A percentile compares a stretch with the other conserved stretches of the same genome.
Evolutionary conservation across 768 basidiomycete species (phyloP).

Genomic region (Floccularia luteovirens): DNA sequence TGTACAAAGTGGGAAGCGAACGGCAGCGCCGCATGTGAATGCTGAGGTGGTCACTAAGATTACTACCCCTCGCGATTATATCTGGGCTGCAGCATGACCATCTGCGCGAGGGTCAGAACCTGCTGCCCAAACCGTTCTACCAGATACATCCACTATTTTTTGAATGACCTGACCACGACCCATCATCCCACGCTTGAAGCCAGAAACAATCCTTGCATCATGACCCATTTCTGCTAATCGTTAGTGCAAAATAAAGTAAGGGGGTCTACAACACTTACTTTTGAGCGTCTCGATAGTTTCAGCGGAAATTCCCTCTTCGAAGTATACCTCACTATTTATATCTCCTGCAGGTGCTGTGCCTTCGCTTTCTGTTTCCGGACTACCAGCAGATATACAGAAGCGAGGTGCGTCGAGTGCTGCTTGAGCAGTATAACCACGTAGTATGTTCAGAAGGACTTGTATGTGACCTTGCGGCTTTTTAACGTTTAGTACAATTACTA

Average conservation of each 20-base stretch:
- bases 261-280: conserved; percentile 32
- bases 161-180: conserved; percentile 92
- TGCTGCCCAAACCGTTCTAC: conserved; percentile 86
- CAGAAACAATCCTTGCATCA: conserved; percentile 55
- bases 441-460: conserved; percentile 86
- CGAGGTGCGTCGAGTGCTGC: conserved; percentile 90
- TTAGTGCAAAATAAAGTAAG: not conserved
- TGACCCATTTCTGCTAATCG: conserved; percentile 76
- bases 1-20: conserved; percentile 47
- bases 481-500: not conserved
- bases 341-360: conserved; percentile 48
- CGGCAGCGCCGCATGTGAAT: conserved; percentile 59
- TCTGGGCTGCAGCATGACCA: conserved; percentile 83
- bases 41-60: conserved; percentile 1
- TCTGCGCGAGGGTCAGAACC: conserved; percentile 88
- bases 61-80: too few relatives aligned
- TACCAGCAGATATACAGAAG: conserved; percentile 90
- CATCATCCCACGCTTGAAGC: conserved; percentile 57
- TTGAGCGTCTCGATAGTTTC: conserved; percentile 59
- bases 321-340: conserved; percentile 77
- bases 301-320: conserved; percentile 74
- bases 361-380: conserved; percentile 48
- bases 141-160: conserved; percentile 56
- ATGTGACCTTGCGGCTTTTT: conserved; percentile 89
- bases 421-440: conserved; percentile 83